phyloP scores from a whole-genome alignment of 139 green algal species.

The Eudorina sp. region DNA sequence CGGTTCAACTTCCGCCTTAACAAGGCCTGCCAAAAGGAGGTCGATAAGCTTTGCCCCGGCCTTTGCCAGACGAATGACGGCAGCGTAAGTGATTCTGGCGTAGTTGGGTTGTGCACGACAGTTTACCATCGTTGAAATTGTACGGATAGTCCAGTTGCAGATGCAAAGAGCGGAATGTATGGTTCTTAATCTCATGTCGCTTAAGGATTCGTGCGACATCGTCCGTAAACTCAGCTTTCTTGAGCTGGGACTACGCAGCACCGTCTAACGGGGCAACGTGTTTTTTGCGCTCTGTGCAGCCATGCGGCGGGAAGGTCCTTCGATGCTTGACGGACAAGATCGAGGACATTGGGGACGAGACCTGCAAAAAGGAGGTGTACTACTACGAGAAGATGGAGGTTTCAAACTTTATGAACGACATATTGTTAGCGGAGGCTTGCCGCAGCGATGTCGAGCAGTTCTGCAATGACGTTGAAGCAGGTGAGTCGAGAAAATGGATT shows the following conservation, averaged over 20 bases:
- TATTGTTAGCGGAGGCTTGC: slow-evolving; percentile 82
- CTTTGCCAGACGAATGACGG: slow-evolving; percentile 64
- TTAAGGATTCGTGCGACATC: no score
- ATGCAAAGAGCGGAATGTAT: no score
- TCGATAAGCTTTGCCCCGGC: slow-evolving; percentile 75
- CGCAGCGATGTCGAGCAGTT: slow-evolving; percentile 76
- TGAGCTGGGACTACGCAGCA: no score
- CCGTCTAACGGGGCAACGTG: no score
- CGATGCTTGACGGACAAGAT: slow-evolving; percentile 86
- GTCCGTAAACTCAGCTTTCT: no score
- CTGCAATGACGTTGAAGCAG: slow-evolving; percentile 76
- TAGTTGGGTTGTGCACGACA: no score
- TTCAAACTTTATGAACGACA: slow-evolving; percentile 76
- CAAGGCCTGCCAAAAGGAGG: slow-evolving; percentile 82
- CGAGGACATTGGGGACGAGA: slow-evolving; percentile 74
- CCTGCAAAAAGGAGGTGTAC: slow-evolving; percentile 86
- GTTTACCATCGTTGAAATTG: no score
- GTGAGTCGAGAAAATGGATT: no score
- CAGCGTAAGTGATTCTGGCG: slow-evolving; percentile 48
- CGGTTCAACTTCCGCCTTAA: slow-evolving; percentile 89
- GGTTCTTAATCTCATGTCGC: no score
- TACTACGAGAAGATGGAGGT: slow-evolving; percentile 89
- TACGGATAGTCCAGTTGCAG: no score
- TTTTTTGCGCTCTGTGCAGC: slow-evolving; percentile 52
- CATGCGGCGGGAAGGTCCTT: slow-evolving; percentile 86